Evolutionary conservation across 257 asterid genomes (phyloP).

Genomic region (Craterostigma plantagineum): DNA sequence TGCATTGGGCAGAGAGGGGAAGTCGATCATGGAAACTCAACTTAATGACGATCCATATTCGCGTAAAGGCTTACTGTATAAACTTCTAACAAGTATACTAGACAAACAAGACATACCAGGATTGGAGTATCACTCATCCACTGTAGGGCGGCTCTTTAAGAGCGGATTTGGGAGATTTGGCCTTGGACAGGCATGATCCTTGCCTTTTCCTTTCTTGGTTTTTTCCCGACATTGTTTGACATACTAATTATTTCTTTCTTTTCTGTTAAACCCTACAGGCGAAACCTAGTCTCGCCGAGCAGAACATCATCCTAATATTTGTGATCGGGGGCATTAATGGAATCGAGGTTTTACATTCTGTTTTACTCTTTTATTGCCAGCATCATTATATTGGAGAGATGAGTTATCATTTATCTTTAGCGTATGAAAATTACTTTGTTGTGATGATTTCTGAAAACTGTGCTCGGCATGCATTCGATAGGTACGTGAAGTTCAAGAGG

Average conservation of each 20-base stretch:
- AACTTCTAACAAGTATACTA: constrained; percentile 41
- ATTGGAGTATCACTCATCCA: constrained; percentile 80
- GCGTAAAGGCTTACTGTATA: constrained; percentile 54
- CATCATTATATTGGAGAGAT: not conserved
- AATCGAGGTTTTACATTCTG: constrained; percentile 38
- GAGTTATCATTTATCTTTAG: not conserved
- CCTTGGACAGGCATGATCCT: constrained; percentile 66
- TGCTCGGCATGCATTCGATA: constrained; percentile 14
- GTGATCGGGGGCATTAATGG: constrained; percentile 84
- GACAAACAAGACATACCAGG: constrained; percentile 72
- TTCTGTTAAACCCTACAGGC: constrained; percentile 34
- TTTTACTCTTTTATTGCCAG: not conserved
- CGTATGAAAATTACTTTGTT: not conserved
- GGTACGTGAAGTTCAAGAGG: constrained; percentile 85
- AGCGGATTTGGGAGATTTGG: constrained; percentile 97
- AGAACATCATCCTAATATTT: constrained; percentile 56
- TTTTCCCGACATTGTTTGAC: not conserved
- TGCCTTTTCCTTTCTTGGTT: constrained; percentile 1
- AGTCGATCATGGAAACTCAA: constrained; percentile 25
- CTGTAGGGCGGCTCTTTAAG: constrained; percentile 91
- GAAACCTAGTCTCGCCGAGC: constrained; percentile 83
- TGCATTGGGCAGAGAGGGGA: constrained; percentile 26
- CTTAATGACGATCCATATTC: constrained; percentile 52
- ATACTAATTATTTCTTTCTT: not conserved
- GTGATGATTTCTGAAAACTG: not conserved